Evolutionary conservation across 83 land plant species (phyloP), one percentile per base, ranked within the genome.

Genomic region (Picea abies): DNA sequence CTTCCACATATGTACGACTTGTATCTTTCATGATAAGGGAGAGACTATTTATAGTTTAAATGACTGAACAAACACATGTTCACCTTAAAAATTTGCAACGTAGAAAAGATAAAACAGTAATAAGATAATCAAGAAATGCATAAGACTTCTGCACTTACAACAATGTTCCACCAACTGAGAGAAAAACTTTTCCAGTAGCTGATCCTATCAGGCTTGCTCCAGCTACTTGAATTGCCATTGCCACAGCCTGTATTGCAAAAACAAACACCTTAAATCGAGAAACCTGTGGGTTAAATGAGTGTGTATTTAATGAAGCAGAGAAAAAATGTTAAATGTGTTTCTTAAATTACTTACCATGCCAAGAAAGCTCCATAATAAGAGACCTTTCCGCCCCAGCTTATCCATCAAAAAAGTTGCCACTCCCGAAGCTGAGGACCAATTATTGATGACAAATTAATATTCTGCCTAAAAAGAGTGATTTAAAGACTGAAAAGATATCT

Each of bases 371-470:
- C 88, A 78, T 12, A 90, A 63, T 73, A 95, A 86, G 10, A 95
- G 94, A 4, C 84, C 80, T 67, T 89, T 90, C 81, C 97, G 91
- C 39, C 97, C 97, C 19, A 90, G 68, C 79, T 83, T 91, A 84
- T 95, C 97, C 94, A 93, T 95, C 86, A 95, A 84, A 87, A 79
- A 82, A 80, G 90, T 89, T 15, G 97, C 97, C 71, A 92, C 62
- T 61, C 86, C 25, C 26, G 97, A 95, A 22, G 93, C 97, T 95
- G 87, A 23, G 78, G 62, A 70, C 76, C 62, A 25, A 77, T 47
- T n/a, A 44, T 14, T 15, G 67, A 80, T 5, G 5, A 44, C 2
- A 39, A 35, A 60, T 76, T 69, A 29, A 19, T 26, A 37, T 47
- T 47, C 78, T 41, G 41, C 49, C 44, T 75, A 44, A 22, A 47